A percentile compares a stretch with the other conserved stretches of the same genome.
Evolutionary conservation across 768 basidiomycete species (phyloP).

Genomic region (Pluteus cervinus): DNA sequence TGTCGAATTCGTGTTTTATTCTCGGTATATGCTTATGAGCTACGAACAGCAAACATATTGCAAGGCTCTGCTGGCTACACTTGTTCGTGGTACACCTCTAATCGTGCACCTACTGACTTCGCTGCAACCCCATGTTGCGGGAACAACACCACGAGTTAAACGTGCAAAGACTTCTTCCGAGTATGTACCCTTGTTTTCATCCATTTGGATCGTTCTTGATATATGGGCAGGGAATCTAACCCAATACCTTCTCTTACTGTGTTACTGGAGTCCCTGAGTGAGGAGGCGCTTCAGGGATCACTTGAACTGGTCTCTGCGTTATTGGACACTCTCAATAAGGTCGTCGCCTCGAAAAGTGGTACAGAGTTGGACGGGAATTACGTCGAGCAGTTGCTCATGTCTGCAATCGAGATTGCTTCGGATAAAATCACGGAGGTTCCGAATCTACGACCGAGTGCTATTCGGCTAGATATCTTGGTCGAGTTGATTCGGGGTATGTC

Average conservation of each 20-base stretch:
- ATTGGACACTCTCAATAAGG: slow-evolving; percentile 64
- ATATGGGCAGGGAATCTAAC: slow-evolving; percentile 23
- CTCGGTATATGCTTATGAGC: slow-evolving; percentile 4
- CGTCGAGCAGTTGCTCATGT: slow-evolving; percentile 79
- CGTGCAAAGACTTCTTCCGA: slow-evolving; percentile 53
- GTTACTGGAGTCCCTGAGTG: slow-evolving; percentile 65
- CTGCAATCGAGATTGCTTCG: slow-evolving; percentile 66
- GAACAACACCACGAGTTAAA: slow-evolving; percentile 55
- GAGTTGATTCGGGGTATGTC: slow-evolving; percentile 74
- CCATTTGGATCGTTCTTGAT: not conserved
- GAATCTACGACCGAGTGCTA: slow-evolving; percentile 44
- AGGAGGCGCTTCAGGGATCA: slow-evolving; percentile 61
- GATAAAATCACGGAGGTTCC: slow-evolving; percentile 49
- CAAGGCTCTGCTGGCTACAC: slow-evolving; percentile 41
- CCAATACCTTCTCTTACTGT: slow-evolving; percentile 44
- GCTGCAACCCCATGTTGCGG: slow-evolving; percentile 40
- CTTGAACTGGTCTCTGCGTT: slow-evolving; percentile 65
- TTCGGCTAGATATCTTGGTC: slow-evolving; percentile 81
- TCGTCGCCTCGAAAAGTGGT: slow-evolving; percentile 50
- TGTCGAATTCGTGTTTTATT: slow-evolving; percentile 11
- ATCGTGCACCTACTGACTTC: slow-evolving; percentile 45
- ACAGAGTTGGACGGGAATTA: slow-evolving; percentile 67
- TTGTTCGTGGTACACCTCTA: slow-evolving; percentile 46
- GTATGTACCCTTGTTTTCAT: slow-evolving; percentile 30
- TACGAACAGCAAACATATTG: slow-evolving; percentile 33